Conservation (phyloP, 257 asterid genomes). For the Fraxinus cuspidata region DNA sequence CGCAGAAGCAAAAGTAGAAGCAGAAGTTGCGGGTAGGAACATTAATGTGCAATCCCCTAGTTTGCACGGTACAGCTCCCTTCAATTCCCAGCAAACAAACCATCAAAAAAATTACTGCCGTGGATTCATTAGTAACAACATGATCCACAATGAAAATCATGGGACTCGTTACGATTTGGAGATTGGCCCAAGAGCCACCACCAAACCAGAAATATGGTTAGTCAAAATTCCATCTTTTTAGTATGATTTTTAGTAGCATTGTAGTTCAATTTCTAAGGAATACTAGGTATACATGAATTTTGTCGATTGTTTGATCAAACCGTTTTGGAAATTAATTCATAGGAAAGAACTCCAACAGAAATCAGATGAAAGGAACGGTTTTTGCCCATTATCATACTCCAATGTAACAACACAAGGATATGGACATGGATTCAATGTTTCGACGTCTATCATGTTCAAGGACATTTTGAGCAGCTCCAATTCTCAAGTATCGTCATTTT, state of each 20-base stretch:
- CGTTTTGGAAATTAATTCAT: not conserved
- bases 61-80: not conserved
- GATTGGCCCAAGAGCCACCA: not conserved
- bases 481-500: constrained; percentile 9
- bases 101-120: constrained; percentile 2
- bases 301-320: not conserved
- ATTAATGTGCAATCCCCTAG: constrained; percentile 20
- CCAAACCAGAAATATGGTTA: constrained; percentile 20
- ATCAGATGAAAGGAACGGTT: not conserved
- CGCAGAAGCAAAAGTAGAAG: constrained; percentile 26
- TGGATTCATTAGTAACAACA: not conserved
- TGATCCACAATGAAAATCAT: not conserved
- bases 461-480: constrained; percentile 32
- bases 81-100: not conserved
- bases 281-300: no score
- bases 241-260: no score
- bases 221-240: not conserved
- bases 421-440: constrained; percentile 12
- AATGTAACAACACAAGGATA: constrained; percentile 8
- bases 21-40: constrained; percentile 24
- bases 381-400: not conserved
- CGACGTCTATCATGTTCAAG: constrained; percentile 28
- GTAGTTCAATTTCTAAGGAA: no score
- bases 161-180: not conserved
- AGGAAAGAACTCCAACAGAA: constrained; percentile 30